phyloP scores from a whole-genome alignment of 305 asterid genomes.

The Fraxinus baroniana region DNA sequence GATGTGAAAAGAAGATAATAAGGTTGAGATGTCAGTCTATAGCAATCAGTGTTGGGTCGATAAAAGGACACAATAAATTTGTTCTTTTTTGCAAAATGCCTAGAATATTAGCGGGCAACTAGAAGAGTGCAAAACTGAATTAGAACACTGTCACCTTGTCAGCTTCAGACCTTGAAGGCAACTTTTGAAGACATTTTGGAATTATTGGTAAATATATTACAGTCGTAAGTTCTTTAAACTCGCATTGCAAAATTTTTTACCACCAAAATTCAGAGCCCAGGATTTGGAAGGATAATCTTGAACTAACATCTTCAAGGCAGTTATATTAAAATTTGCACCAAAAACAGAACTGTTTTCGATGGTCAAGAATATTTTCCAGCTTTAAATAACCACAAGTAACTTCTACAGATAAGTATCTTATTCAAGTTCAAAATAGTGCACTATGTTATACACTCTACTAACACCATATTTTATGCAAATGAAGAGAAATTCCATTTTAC shows the following conservation, averaged over 20 bases:
- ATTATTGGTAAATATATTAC: background rate
- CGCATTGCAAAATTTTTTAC: background rate
- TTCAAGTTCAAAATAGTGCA: background rate
- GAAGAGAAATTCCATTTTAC: conserved; percentile 24
- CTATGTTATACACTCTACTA: background rate
- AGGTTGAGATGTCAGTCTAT: background rate
- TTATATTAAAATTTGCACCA: background rate
- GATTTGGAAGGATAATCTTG: background rate
- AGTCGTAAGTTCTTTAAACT: background rate
- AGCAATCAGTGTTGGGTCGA: background rate
- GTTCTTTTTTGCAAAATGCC: background rate
- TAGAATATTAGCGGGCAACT: background rate
- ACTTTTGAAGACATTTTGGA: background rate
- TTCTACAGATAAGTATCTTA: background rate
- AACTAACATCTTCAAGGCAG: background rate
- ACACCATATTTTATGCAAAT: conserved; percentile 12
- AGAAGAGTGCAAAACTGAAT: background rate
- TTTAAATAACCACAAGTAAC: background rate
- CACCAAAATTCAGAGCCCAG: background rate
- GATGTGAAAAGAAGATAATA: background rate
- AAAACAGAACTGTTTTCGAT: background rate
- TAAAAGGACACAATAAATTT: background rate
- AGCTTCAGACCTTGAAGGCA: background rate
- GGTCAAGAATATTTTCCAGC: background rate
- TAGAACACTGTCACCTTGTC: background rate